Evolutionary conservation across 2,329 filamentous ascomycete genomes (phyloP).

Genomic region (Cryphonectria parasitica): DNA sequence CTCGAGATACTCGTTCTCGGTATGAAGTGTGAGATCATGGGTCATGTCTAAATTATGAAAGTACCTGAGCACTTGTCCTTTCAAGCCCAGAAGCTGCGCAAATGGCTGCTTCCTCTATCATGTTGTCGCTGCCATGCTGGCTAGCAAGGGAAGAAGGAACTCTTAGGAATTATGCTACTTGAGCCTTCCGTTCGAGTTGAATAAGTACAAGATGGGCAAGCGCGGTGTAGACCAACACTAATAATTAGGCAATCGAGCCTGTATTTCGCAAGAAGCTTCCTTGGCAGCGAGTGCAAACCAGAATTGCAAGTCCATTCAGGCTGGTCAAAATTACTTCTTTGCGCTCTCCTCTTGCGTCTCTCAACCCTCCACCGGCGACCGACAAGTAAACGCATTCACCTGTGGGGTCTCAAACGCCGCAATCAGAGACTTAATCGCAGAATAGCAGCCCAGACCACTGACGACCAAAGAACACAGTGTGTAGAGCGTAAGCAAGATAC

Average conservation of each 20-base stretch:
- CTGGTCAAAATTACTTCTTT: neutral
- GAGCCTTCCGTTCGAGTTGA: neutral
- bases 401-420: slow-evolving; percentile 25
- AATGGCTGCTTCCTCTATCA: no score
- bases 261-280: neutral
- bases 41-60: no score
- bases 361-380: slow-evolving; percentile 25
- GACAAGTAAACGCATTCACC: slow-evolving; percentile 26
- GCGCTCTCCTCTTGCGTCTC: neutral
- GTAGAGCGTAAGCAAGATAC: slow-evolving; percentile 24
- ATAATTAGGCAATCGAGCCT: no score
- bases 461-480: slow-evolving; percentile 21
- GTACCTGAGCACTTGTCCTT: no score
- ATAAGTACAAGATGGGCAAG: neutral
- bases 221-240: neutral
- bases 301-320: neutral
- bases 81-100: no score
- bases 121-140: no score
- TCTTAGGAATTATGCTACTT: neutral
- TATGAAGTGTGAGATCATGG: no score
- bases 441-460: slow-evolving; percentile 24
- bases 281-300: neutral
- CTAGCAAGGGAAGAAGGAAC: neutral
- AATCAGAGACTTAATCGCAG: slow-evolving; percentile 24
- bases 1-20: no score